Evolutionary conservation across 2,329 filamentous ascomycete species (phyloP).

Genomic region (Aspergillus novofumigatus): DNA sequence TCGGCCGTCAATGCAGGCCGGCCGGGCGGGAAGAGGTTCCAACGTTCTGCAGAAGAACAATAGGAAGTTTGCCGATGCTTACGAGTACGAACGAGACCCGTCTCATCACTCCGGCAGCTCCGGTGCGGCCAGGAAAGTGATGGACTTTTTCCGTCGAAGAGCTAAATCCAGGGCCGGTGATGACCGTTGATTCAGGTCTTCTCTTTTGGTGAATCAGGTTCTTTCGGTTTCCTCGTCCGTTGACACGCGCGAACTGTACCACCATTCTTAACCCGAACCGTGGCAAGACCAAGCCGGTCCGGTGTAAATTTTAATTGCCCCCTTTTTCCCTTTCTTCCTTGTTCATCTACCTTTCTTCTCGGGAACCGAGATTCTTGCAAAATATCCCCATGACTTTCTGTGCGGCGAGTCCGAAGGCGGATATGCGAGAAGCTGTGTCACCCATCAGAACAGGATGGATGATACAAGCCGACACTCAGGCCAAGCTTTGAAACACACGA

Average conservation of each 20-base stretch:
- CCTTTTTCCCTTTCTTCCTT: background rate
- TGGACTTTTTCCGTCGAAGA: conserved; percentile 94
- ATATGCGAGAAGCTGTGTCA: conserved; percentile 1
- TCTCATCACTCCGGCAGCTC: conserved; percentile 75
- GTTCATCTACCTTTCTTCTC: background rate
- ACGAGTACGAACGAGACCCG: conserved; percentile 62
- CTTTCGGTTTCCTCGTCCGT: conserved; percentile 9
- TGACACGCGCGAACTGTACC: conserved; percentile 1
- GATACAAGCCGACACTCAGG: conserved; percentile 7
- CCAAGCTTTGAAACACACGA: background rate
- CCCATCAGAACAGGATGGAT: conserved; percentile 8
- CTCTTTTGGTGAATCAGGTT: background rate
- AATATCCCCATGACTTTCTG: background rate
- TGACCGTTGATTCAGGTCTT: conserved; percentile 25
- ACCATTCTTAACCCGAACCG: background rate
- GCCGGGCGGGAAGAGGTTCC: conserved; percentile 37
- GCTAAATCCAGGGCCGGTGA: conserved; percentile 65
- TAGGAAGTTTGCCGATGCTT: conserved; percentile 80
- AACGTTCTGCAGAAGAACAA: conserved; percentile 78
- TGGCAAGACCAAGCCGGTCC: background rate
- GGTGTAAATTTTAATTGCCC: background rate
- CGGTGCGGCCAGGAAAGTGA: conserved; percentile 83
- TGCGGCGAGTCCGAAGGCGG: background rate
- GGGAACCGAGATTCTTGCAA: background rate
- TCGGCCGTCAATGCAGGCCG: conserved; percentile 41